Percentiles rank a stretch among this genome's conserved stretches.
phyloP scores from a whole-genome alignment of 352 stramenopile genomes.

The Aphanomyces invadans region DNA sequence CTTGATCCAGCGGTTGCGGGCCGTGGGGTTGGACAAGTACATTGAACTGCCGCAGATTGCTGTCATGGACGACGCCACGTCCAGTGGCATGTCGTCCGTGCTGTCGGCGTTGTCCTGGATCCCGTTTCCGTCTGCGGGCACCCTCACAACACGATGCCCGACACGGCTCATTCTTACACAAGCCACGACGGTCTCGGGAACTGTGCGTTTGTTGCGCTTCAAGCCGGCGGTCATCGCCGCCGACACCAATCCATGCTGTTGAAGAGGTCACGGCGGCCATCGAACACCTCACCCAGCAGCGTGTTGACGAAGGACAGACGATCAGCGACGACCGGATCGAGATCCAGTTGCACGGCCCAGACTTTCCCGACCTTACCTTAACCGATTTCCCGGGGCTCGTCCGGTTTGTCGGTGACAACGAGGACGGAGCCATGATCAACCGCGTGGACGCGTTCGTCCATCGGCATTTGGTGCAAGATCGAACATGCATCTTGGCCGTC shows the following conservation, averaged over 20 bases:
- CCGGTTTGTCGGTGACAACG: conserved; percentile 48
- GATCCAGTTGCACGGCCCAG: conserved; percentile 48
- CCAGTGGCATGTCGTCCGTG: conserved; percentile 82
- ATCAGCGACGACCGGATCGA: conserved; percentile 75
- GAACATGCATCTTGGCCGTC: conserved; percentile 79
- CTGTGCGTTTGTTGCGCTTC: conserved; percentile 57
- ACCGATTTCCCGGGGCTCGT: conserved; percentile 77
- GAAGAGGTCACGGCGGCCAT: conserved; percentile 39
- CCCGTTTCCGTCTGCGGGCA: conserved; percentile 66
- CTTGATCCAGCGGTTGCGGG: conserved; percentile 39
- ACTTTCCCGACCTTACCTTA: conserved; percentile 69
- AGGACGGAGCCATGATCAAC: conserved; percentile 57
- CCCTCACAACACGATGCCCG: conserved; percentile 74
- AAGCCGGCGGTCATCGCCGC: conserved; percentile 25
- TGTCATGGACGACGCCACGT: conserved; percentile 82
- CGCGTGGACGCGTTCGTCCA: conserved; percentile 63
- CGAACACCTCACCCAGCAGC: conserved; percentile 46
- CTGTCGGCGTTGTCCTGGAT: conserved; percentile 73
- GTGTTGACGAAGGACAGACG: conserved; percentile 57
- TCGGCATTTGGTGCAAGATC: conserved; percentile 58
- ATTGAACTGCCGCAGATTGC: conserved; percentile 84
- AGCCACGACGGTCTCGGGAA: conserved; percentile 34
- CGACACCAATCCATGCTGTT: conserved; percentile 31
- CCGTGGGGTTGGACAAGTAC: conserved; percentile 54
- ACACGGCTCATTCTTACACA: conserved; percentile 62